Base-by-base conservation (phyloP, 106 monocot genomes). In the Allium sativum region DNA sequence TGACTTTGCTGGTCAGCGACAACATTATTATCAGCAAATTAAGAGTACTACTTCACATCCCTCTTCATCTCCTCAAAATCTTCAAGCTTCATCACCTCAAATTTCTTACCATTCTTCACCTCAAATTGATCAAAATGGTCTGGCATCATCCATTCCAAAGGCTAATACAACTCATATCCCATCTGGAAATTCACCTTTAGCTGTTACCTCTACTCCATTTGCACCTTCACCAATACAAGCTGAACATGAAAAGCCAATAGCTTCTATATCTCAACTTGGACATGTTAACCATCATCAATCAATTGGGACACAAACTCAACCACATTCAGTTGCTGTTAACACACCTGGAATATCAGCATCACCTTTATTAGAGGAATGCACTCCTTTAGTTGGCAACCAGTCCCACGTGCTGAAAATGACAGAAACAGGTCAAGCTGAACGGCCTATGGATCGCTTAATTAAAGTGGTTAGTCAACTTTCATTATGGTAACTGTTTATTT, bases 331-430 rank as follows among this genome's bases (percentile, higher is more conserved):
- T 74, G 63, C 70, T 78, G 77, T 82, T 76, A 79, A 68, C 53
- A 88, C 82, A 64, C 83, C 91, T 79, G 90, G 96, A 18, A 98
- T 98, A 56, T 98, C 98, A 44, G 82, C 92, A 21, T 98, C 98
- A 31, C 88, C 98, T n/a, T 79, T 98, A 69, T 72, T 91, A 22
- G 96, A 83, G 44, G 96, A 91, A 65, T 90, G 72, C 62, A 50
- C 72, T n/a, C 67, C 60, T 63, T 56, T 65, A 53, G 90, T 87
- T 76, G 79, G 62, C 0, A 75, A 73, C 64, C 87, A 77, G 47
- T 54, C 70, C 67, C 10, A 61, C 22, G 72, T 53, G 40, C 66
- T 51, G 13, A 20, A 64, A 40, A 22, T 70, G 64, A 55, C 45
- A 17, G 83, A 67, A 75, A 1, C 74, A 73, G 71, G 53, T 69